Evolutionary conservation across 1,284 basidiomycete species (phyloP), one percentile per base, ranked within the genome.

Genomic region (Tilletia setariae): DNA sequence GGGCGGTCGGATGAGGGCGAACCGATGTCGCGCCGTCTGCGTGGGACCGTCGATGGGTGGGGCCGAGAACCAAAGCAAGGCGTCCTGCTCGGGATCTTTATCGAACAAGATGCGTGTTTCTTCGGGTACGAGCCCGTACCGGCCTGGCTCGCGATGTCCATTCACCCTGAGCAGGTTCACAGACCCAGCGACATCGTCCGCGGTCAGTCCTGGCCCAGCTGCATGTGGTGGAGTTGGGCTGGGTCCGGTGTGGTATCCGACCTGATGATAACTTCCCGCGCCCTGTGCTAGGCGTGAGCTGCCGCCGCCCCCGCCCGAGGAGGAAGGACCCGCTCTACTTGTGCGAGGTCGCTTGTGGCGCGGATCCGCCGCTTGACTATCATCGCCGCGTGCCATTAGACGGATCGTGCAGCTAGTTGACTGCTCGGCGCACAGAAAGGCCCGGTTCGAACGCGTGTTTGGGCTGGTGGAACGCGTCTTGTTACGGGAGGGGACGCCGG

Each of bases 81-180:
- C 25, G 4, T 59, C 53, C 9, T 23, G 21, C 25, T 59, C 53
- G 53, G 53, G 53, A 30, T 59, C 53, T 19, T 59, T 59, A 19
- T 59, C 53, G 53, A 59, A 59, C 53, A 59, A 30, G 19, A 30
- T 30, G 16, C 32, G 53, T 19, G 53, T 59, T 30, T 59, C 53
- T 30, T 59, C 53, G 9, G 53, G 53, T 3, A 59, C 28, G 28
- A 59, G 11, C 8, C 19, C 53, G 23, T 59, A 59, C 16, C 53
- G 21, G 16, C 53, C 53, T 59, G 53, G 53, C 15, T 23, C 53
- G 21, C 28, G 53, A 59, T 59, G 53, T 8, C 53, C 53, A 30
- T 59, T 59, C 8, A 59, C 8, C 9, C 53, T 1, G 28, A 59
- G 53, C 23, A 59, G 53, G 19, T 59, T 59, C 23, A 59, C 11